phyloP scores from a whole-genome alignment of 1,284 basidiomycete species.

The Xanthoconium separans region DNA sequence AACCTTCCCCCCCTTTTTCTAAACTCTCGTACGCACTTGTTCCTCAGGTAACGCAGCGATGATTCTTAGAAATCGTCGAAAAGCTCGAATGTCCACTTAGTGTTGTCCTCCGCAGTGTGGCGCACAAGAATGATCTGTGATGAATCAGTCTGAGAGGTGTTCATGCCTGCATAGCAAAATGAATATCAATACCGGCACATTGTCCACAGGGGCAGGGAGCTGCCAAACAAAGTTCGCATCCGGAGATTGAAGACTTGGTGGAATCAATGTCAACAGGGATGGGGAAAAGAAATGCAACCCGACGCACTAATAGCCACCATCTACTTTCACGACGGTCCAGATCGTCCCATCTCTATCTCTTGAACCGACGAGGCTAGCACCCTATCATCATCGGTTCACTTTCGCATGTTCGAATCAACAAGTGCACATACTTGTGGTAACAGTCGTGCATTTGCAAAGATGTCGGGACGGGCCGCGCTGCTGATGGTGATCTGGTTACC shows the following conservation, averaged over 20 bases:
- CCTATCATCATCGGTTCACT: neutral
- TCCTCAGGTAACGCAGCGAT: neutral
- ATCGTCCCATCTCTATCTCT: fast-evolving
- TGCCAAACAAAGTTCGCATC: neutral
- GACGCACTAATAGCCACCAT: neutral
- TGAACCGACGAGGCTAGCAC: neutral
- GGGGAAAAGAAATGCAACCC: neutral
- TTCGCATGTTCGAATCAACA: no score
- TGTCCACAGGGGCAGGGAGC: neutral
- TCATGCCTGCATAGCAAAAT: neutral
- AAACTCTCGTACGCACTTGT: no score
- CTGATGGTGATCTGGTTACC: neutral
- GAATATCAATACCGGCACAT: neutral
- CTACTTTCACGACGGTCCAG: neutral
- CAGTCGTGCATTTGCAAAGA: neutral
- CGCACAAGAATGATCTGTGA: neutral
- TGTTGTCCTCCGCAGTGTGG: neutral
- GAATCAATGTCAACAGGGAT: neutral
- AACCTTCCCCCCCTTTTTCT: no score
- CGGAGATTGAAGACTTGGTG: neutral
- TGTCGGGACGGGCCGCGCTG: neutral
- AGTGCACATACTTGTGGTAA: neutral
- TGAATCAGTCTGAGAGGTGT: neutral
- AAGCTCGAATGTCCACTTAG: neutral
- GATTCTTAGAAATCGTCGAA: neutral